Conservation (phyloP, 2,329 filamentous ascomycete species). For the Tolypocladium tropicale region DNA sequence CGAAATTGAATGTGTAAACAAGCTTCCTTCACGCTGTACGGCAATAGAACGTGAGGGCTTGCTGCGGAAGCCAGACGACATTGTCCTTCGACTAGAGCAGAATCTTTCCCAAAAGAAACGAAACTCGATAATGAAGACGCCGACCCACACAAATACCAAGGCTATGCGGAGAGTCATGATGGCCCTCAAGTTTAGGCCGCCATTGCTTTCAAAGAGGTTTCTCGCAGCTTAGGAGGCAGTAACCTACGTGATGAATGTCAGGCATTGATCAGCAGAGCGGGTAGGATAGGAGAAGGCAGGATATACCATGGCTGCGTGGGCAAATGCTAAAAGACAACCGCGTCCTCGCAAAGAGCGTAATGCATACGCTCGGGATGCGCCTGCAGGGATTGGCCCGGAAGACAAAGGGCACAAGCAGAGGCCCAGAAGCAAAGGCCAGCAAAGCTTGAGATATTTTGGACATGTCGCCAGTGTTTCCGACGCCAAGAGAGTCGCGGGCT, state of each 20-base stretch:
- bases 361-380: slow-evolving; percentile 43
- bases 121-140: slow-evolving; percentile 62
- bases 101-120: slow-evolving; percentile 53
- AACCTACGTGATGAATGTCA: slow-evolving; percentile 16
- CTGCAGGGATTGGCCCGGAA: slow-evolving; percentile 67
- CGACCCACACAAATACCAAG: slow-evolving; percentile 56
- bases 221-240: slow-evolving; percentile 66
- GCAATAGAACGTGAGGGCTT: no score
- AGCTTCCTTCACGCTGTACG: not conserved
- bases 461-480: slow-evolving; percentile 30
- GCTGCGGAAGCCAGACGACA: no score
- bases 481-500: slow-evolving; percentile 29
- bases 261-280: not conserved
- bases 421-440: slow-evolving; percentile 69
- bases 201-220: slow-evolving; percentile 44
- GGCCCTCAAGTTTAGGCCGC: slow-evolving; percentile 57
- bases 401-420: slow-evolving; percentile 71
- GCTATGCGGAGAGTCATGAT: slow-evolving; percentile 56
- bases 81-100: slow-evolving; percentile 67
- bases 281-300: slow-evolving; percentile 1
- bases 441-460: slow-evolving; percentile 45
- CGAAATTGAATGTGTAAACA: not conserved
- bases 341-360: slow-evolving; percentile 66
- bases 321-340: slow-evolving; percentile 77
- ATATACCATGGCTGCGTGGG: slow-evolving; percentile 58